phyloP scores from a whole-genome alignment of 75 land plant species.

The Pinus albicaulis region DNA sequence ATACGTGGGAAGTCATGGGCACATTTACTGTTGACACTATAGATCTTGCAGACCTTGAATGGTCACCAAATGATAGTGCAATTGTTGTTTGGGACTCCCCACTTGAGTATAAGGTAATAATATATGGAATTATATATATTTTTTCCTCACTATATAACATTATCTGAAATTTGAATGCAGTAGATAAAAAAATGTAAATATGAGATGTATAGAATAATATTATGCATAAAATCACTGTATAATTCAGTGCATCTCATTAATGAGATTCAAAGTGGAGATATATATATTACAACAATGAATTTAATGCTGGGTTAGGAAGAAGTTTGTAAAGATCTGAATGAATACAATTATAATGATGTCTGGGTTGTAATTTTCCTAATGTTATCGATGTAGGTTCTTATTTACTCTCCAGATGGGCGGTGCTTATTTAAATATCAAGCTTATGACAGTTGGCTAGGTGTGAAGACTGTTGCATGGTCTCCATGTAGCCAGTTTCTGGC shows the following conservation, averaged over 20 bases:
- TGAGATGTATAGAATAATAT: slow-evolving; percentile 4
- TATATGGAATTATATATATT: neutral
- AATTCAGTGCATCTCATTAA: neutral
- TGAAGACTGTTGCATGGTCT: slow-evolving; percentile 94
- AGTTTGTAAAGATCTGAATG: neutral
- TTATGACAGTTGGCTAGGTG: slow-evolving; percentile 92
- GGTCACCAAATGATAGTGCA: slow-evolving; percentile 97
- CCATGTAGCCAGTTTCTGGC: slow-evolving; percentile 95
- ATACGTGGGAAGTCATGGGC: slow-evolving; percentile 93
- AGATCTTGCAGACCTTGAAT: slow-evolving; percentile 87
- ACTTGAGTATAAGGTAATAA: slow-evolving; percentile 82
- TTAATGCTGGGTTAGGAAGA: neutral
- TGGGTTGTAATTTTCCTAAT: neutral
- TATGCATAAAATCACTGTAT: no score
- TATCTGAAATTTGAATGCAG: neutral
- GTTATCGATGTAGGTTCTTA: slow-evolving; percentile 63
- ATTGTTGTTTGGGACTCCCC: slow-evolving; percentile 91
- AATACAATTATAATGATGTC: slow-evolving; percentile 1
- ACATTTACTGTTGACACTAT: slow-evolving; percentile 83
- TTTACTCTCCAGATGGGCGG: slow-evolving; percentile 98
- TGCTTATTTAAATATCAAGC: slow-evolving; percentile 93
- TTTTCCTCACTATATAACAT: neutral
- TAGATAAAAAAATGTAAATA: neutral
- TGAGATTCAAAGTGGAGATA: neutral
- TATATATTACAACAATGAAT: neutral